phyloP scores from a whole-genome alignment of 192 early-diverging fungal species.

The Entophlyctis luteolus region DNA sequence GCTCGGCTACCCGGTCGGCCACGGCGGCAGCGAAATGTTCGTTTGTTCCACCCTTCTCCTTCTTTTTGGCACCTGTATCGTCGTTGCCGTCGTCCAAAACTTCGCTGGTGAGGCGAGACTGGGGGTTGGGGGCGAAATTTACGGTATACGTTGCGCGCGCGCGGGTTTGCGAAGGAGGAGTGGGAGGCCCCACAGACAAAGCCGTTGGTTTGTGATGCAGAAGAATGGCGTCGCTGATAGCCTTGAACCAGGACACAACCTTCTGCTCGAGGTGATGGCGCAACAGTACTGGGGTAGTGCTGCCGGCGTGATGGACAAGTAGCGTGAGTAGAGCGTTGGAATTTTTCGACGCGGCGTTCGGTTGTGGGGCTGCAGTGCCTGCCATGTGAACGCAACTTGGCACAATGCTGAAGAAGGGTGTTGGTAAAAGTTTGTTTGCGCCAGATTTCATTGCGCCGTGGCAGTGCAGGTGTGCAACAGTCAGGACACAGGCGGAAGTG shows the following conservation, averaged over 20 bases:
- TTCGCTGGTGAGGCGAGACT: not conserved
- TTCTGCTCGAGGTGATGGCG: conserved; percentile 6
- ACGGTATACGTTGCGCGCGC: not conserved
- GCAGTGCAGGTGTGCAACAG: not conserved
- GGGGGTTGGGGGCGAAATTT: not conserved
- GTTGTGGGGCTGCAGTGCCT: not conserved
- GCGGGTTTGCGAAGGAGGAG: not conserved
- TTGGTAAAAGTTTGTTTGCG: not conserved
- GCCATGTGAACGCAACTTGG: not conserved
- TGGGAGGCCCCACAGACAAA: not conserved
- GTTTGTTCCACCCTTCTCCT: too few relatives aligned
- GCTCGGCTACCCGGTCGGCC: too few relatives aligned
- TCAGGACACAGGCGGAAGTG: not conserved
- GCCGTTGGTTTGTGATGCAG: too few relatives aligned
- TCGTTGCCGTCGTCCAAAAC: too few relatives aligned
- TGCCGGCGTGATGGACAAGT: not conserved
- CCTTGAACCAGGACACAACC: not conserved
- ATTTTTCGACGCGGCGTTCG: not conserved
- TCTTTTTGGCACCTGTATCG: too few relatives aligned
- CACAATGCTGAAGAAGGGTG: not conserved
- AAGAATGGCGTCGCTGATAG: not conserved
- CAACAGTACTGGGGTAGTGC: not conserved
- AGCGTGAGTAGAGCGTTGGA: not conserved
- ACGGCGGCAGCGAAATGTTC: too few relatives aligned
- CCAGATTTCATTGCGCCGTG: not conserved